Conservation (phyloP, 2,329 filamentous ascomycete genomes). For the Hypoxylon sp. region DNA sequence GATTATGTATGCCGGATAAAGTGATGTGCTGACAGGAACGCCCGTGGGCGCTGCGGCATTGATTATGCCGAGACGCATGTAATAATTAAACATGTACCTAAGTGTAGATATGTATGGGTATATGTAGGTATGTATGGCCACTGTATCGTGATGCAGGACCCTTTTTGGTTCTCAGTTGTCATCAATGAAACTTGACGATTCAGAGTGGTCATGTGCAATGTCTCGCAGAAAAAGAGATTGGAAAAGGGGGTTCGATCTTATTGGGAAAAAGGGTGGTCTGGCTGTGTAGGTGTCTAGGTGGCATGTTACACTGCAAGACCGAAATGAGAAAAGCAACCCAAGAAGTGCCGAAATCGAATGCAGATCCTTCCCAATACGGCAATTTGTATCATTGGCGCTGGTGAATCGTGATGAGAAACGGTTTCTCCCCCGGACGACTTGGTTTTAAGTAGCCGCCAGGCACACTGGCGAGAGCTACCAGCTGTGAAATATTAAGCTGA, state of each 20-base stretch:
- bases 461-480: conserved; percentile 17
- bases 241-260: conserved; percentile 33
- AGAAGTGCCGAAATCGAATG: conserved; percentile 51
- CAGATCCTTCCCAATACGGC: conserved; percentile 45
- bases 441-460: conserved; percentile 26
- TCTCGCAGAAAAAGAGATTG: conserved; percentile 31
- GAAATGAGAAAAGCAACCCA: conserved; percentile 48
- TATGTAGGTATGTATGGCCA: conserved; percentile 33
- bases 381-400: conserved; percentile 35
- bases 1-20: conserved; percentile 44
- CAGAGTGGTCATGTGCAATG: conserved; percentile 43
- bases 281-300: conserved; percentile 43
- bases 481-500: conserved; percentile 17
- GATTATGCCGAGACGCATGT: conserved; percentile 41
- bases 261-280: conserved; percentile 33
- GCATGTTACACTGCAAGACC: conserved; percentile 48
- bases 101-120: conserved; percentile 27
- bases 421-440: conserved; percentile 20
- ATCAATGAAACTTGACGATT: conserved; percentile 42
- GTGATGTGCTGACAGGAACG: conserved; percentile 40
- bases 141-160: conserved; percentile 34
- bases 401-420: conserved; percentile 41
- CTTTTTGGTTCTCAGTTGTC: conserved; percentile 31
- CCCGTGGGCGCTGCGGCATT: conserved; percentile 19
- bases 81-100: conserved; percentile 39